These are phyloP conservation scores for Stygiomarasmius scandens DNA, from an alignment of 1,284 basidiomycete species.

Conservation along the genomic window DNA sequence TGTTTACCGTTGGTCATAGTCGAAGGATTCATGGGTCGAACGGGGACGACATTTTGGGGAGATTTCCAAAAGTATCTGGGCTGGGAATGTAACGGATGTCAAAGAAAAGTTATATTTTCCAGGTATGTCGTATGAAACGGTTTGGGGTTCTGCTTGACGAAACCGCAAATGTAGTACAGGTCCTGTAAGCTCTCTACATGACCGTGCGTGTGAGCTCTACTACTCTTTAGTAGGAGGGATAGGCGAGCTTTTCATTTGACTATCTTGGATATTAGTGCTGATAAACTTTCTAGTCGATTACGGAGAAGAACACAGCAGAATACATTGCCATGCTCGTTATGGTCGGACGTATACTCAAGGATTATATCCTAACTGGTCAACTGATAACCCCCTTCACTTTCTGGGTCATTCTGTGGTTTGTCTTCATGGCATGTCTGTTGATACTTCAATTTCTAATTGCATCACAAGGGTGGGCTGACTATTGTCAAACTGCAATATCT, in stretches of 20 bases:
- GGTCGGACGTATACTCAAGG: slow-evolving; percentile 43
- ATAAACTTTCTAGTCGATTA: slow-evolving; percentile 20
- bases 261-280: neutral
- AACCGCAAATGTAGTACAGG: slow-evolving; percentile 39
- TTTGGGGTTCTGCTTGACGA: too few species aligned
- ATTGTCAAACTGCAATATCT: slow-evolving; percentile 51
- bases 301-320: slow-evolving; percentile 33
- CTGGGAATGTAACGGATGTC: slow-evolving; percentile 20
- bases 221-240: slow-evolving; percentile 53
- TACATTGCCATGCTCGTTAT: slow-evolving; percentile 43
- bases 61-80: slow-evolving; percentile 41
- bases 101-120: slow-evolving; percentile 38
- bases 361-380: slow-evolving; percentile 54
- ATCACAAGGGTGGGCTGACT: slow-evolving; percentile 48
- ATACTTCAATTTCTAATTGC: neutral
- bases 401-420: slow-evolving; percentile 59
- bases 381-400: slow-evolving; percentile 49
- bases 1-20: slow-evolving; percentile 52
- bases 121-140: slow-evolving; percentile 29
- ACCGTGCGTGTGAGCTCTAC: slow-evolving; percentile 61
- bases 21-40: slow-evolving; percentile 54
- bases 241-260: slow-evolving; percentile 29
- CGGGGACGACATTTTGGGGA: slow-evolving; percentile 48
- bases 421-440: too few species aligned
- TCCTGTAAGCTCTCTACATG: slow-evolving; percentile 57